Evolutionary conservation across 257 asterid species (phyloP), one percentile per base, ranked within the genome.

Genomic region (Euphrasia confusa): DNA sequence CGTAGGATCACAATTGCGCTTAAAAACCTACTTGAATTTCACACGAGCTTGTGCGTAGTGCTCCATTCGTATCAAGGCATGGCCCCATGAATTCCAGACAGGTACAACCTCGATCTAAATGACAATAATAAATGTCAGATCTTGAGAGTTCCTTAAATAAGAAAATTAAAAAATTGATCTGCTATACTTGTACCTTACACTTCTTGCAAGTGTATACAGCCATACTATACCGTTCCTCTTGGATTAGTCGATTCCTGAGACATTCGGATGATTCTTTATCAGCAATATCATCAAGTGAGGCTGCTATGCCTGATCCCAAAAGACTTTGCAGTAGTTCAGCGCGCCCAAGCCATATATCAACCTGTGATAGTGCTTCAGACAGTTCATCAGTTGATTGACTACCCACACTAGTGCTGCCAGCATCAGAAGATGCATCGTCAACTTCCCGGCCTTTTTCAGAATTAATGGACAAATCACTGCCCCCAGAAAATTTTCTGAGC

Each of bases 51-150:
- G 99, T 32, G 97, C 84, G 74, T 89, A 89, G 77, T 80, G 97
- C 75, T 92, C 97, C 95, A 84, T 92, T 74, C 94, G 82, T 67
- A 92, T 79, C 65, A 92, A 84, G 65, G 99, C 96, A 79, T 80
- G 97, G 54, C 99, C 97, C 99, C 99, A 92, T 54, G 97, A 83
- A 73, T 69, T 84, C 99, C 99, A 92, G 59, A 86, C 99, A 32
- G 97, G 96, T 69, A 86, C 84, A 66, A 85, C 88, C 60, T 89
- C 99, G 68, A 92, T 86, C 99, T 92, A 83, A 72, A 72, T 45
- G 72, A 45, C 61, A 64, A 30, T 33, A 71, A 54, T 66, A 37
- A 64, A 69, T 42, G 37, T 72, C 60, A 70, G 58, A 33, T 61
- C 42, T 58, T 60, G 35, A 12, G 47, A 60, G 30, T 50, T 59